A percentile compares a stretch with the other conserved stretches of the same genome.
Conservation (phyloP, 2,329 filamentous ascomycete genomes). For the Lachnum nothofagi region DNA sequence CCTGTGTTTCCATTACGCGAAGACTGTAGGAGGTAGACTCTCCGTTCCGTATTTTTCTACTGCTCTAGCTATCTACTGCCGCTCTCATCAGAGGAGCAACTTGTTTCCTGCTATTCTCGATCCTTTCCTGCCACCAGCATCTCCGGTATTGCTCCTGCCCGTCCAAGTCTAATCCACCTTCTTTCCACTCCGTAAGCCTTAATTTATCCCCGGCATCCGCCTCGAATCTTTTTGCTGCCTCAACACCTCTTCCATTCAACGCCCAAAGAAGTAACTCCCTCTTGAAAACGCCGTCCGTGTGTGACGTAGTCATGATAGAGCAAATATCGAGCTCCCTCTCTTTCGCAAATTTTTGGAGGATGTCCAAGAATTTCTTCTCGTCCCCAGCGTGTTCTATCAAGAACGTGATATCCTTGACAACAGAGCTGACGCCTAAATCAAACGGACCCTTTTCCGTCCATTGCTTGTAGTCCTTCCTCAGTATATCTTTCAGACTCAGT, state of each 20-base stretch:
- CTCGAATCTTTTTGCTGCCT: constrained; percentile 52
- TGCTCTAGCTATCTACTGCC: constrained; percentile 34
- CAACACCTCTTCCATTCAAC: constrained; percentile 43
- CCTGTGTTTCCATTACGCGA: too few species aligned
- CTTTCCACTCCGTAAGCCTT: constrained; percentile 50
- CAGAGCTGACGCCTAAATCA: constrained; percentile 61
- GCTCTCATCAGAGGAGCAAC: constrained; percentile 62
- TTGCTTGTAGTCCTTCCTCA: constrained; percentile 81
- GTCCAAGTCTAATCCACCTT: constrained; percentile 43
- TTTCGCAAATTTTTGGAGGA: constrained; percentile 48
- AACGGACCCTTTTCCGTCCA: constrained; percentile 55
- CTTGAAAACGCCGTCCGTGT: constrained; percentile 49
- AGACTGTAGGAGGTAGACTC: neutral
- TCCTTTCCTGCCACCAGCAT: constrained; percentile 62
- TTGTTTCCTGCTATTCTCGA: constrained; percentile 62
- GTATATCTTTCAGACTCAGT: constrained; percentile 59
- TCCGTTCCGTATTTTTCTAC: neutral
- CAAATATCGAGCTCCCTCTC: constrained; percentile 58
- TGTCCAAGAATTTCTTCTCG: constrained; percentile 41
- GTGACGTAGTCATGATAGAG: constrained; percentile 64
- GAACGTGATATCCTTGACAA: constrained; percentile 59
- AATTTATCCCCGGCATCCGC: constrained; percentile 43
- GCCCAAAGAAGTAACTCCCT: constrained; percentile 67
- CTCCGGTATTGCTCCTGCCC: constrained; percentile 43
- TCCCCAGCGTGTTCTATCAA: constrained; percentile 51